Evolutionary conservation across 805 yeast genomes (phyloP).

Genomic region (Candida methanosorbosa): DNA sequence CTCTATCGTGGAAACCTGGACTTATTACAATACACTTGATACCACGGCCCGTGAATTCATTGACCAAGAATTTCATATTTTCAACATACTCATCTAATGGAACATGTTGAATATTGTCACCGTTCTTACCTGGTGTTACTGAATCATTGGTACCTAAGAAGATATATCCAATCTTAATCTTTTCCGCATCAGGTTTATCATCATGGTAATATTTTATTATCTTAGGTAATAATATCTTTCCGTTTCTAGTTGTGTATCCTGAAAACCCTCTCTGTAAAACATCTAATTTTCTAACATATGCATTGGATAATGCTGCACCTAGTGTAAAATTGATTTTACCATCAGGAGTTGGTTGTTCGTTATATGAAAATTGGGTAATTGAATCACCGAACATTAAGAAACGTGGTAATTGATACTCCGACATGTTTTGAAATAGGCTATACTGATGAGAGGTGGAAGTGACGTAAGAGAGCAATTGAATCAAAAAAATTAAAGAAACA

Average conservation of each 20-base stretch:
- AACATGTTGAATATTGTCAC: slow-evolving; percentile 33
- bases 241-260: slow-evolving; percentile 70
- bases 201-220: slow-evolving; percentile 42
- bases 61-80: slow-evolving; percentile 39
- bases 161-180: slow-evolving; percentile 37
- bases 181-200: slow-evolving; percentile 16
- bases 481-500: too few species aligned
- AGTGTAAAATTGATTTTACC: slow-evolving; percentile 15
- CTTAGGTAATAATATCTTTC: slow-evolving; percentile 36
- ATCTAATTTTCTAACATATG: slow-evolving; percentile 57
- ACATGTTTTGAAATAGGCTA: slow-evolving; percentile 6
- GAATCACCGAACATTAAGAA: slow-evolving; percentile 29
- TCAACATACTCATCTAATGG: slow-evolving; percentile 36
- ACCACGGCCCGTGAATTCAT: slow-evolving; percentile 27
- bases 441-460: too few species aligned
- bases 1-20: slow-evolving; percentile 49
- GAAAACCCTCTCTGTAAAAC: slow-evolving; percentile 65
- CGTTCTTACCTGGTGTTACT: slow-evolving; percentile 26
- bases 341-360: slow-evolving; percentile 9
- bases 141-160: slow-evolving; percentile 83
- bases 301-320: slow-evolving; percentile 21
- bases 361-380: slow-evolving; percentile 23
- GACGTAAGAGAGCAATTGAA: too few species aligned
- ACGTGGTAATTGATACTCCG: slow-evolving; percentile 12
- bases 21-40: slow-evolving; percentile 53